Percentiles rank a stretch among this genome's conserved stretches.
phyloP scores from a whole-genome alignment of 345 rosid species.

The Aquilaria yunnanensis region DNA sequence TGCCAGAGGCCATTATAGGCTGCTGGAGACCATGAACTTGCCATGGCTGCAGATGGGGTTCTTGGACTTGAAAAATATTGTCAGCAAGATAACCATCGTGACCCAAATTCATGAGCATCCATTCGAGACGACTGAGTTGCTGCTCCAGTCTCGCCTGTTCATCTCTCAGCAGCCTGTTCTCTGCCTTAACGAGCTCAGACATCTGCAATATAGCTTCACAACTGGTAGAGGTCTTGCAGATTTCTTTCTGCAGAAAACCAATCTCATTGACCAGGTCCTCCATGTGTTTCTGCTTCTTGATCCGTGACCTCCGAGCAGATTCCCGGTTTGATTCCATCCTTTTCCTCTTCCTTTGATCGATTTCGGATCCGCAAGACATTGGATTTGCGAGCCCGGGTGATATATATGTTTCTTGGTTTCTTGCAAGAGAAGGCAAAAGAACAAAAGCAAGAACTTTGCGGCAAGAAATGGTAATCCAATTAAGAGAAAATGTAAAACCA shows the following conservation, averaged over 20 bases:
- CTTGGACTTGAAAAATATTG: too few relatives aligned
- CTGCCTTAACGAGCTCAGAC: not conserved
- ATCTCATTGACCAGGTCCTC: constrained; percentile 2
- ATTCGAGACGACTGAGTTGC: not conserved
- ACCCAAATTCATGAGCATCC: not conserved
- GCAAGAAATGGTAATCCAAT: not conserved
- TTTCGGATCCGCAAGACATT: not conserved
- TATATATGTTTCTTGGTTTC: not conserved
- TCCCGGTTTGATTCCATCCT: constrained; percentile 14
- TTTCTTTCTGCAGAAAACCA: not conserved
- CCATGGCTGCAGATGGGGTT: too few relatives aligned
- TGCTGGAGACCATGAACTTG: too few relatives aligned
- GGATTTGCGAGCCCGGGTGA: not conserved
- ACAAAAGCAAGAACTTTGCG: not conserved
- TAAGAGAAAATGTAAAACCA: constrained; percentile 15
- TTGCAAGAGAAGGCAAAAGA: not conserved
- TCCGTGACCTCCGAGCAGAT: constrained; percentile 13
- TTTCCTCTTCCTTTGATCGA: constrained; percentile 14
- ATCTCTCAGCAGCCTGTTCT: constrained; percentile 1
- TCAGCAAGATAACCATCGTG: too few relatives aligned
- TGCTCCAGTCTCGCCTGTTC: constrained; percentile 3
- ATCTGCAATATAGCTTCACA: constrained; percentile 3
- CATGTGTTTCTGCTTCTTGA: constrained; percentile 13
- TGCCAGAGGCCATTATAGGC: too few relatives aligned
- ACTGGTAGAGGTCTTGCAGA: not conserved